Conservation (phyloP, 164 flowering plant species). For the Vitis cinerea region DNA sequence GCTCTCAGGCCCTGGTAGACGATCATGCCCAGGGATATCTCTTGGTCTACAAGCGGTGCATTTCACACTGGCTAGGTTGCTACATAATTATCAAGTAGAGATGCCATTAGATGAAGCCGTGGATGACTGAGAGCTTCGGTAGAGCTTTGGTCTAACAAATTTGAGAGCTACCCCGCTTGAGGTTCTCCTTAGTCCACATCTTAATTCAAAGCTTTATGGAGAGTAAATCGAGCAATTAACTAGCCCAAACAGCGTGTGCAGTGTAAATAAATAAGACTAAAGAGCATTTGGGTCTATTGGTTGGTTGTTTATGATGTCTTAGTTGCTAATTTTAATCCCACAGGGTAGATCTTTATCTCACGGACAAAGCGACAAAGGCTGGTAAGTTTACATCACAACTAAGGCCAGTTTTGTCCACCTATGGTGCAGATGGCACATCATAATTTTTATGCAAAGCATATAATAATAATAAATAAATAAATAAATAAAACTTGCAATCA, state of each 20-base stretch:
- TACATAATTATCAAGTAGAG: slow-evolving; percentile 13
- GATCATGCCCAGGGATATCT: slow-evolving; percentile 16
- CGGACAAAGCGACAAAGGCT: too few relatives aligned
- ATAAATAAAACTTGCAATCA: too few relatives aligned
- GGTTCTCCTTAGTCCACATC: slow-evolving; percentile 13
- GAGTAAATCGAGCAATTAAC: too few relatives aligned
- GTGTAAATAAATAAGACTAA: neutral
- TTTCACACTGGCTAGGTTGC: slow-evolving; percentile 9
- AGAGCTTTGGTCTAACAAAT: slow-evolving; percentile 20
- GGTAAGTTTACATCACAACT: too few relatives aligned
- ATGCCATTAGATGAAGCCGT: slow-evolving; percentile 5
- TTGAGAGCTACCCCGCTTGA: slow-evolving; percentile 19
- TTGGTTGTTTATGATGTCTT: too few relatives aligned
- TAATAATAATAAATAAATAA: too few relatives aligned
- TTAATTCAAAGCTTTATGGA: neutral
- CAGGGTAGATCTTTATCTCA: too few relatives aligned
- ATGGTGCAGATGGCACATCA: too few relatives aligned
- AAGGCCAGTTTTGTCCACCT: too few relatives aligned
- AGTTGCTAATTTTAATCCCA: too few relatives aligned
- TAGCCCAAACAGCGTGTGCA: too few relatives aligned
- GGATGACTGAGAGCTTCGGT: slow-evolving; percentile 23
- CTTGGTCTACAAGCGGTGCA: slow-evolving; percentile 16
- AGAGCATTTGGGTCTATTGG: neutral
- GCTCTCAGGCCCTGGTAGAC: slow-evolving; percentile 3
- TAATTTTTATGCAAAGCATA: too few relatives aligned